Conservation (phyloP, 2,329 filamentous ascomycete species). For the Aureobasidium lini region DNA sequence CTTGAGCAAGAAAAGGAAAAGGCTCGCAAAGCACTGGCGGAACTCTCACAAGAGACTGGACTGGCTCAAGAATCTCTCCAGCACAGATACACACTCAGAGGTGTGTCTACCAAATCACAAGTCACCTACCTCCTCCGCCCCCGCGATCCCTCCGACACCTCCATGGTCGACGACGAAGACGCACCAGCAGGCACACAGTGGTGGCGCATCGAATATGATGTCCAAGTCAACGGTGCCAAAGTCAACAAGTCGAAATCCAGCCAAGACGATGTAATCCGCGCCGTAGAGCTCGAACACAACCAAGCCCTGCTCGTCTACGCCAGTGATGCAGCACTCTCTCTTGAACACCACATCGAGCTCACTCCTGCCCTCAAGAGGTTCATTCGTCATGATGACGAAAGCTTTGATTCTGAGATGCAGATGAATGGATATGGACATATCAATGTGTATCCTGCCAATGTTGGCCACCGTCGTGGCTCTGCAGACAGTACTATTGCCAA, state of each 20-base stretch:
- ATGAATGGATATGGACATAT: conserved; percentile 3
- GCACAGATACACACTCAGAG: conserved; percentile 49
- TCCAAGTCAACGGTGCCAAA: conserved; percentile 33
- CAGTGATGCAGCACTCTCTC: conserved; percentile 34
- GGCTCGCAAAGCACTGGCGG: conserved; percentile 22
- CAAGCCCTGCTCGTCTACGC: conserved; percentile 54
- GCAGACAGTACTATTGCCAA: conserved; percentile 17
- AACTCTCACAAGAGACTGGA: conserved; percentile 21
- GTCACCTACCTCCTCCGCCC: conserved; percentile 49
- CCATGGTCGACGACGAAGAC: conserved; percentile 27
- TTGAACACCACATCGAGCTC: not conserved
- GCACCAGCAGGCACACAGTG: conserved; percentile 39
- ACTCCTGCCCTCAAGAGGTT: conserved; percentile 18
- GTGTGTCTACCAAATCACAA: conserved; percentile 51
- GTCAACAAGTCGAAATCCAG: conserved; percentile 24
- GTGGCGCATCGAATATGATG: conserved; percentile 49
- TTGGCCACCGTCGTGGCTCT: conserved; percentile 13
- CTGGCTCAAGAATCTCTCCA: conserved; percentile 24
- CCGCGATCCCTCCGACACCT: conserved; percentile 21
- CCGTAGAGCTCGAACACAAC: conserved; percentile 44
- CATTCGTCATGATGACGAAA: conserved; percentile 22
- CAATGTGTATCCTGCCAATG: conserved; percentile 11
- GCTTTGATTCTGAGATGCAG: conserved; percentile 20
- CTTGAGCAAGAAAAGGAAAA: conserved; percentile 26
- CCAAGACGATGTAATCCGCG: conserved; percentile 46